Conservation (phyloP, 306 rosid genomes). For the Corylus americana region DNA sequence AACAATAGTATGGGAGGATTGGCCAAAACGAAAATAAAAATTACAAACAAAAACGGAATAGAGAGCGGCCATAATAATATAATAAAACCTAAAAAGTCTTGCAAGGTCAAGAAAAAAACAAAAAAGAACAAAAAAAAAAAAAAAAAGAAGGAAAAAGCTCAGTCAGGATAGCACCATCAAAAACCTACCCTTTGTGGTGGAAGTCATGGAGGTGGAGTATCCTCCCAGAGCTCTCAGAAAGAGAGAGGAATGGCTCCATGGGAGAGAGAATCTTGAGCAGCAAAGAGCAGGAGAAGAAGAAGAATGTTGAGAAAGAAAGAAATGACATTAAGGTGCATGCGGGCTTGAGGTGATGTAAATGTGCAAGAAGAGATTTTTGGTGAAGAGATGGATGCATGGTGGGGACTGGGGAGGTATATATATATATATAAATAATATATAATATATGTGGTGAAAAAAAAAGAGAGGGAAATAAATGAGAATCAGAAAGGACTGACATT, state of each 20-base stretch:
- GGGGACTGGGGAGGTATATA: not conserved
- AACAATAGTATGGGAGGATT: not conserved
- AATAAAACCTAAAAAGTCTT: constrained; percentile 38
- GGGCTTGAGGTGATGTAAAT: constrained; percentile 46
- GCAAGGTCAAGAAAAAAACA: constrained; percentile 80
- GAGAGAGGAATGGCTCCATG: constrained; percentile 9
- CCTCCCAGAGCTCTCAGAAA: not conserved
- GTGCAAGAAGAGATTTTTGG: constrained; percentile 32
- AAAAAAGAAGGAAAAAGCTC: constrained; percentile 38
- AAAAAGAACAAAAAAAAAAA: not conserved
- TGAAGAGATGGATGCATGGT: constrained; percentile 33
- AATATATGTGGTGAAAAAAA: constrained; percentile 35
- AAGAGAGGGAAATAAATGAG: constrained; percentile 20
- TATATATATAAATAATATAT: no score
- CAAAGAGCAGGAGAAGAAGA: constrained; percentile 17
- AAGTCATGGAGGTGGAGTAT: constrained; percentile 24
- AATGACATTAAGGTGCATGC: not conserved
- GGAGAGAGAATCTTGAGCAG: constrained; percentile 28
- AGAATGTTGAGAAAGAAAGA: constrained; percentile 44
- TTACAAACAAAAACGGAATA: fast-evolving
- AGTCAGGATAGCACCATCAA: constrained; percentile 61
- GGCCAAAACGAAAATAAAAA: not conserved
- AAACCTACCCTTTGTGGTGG: constrained; percentile 4
- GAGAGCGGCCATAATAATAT: fast-evolving
- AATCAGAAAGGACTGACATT: constrained; percentile 40